Evolutionary conservation across 352 stramenopile genomes (phyloP), one percentile per base, ranked within the genome.

Genomic region (Phytopythium kandeliae): DNA sequence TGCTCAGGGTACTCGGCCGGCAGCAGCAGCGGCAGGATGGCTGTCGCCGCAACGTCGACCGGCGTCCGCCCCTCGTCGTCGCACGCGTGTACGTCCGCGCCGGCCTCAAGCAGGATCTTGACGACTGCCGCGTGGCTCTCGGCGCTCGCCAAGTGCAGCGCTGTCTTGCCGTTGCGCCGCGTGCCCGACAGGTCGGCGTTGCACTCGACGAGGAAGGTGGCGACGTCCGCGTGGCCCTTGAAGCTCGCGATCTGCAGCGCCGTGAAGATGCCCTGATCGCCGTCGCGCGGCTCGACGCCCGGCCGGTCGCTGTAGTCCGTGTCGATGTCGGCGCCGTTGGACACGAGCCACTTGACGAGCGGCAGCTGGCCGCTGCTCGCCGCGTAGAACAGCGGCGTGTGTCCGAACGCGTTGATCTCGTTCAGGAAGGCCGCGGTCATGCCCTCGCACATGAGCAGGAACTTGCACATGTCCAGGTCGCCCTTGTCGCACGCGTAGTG

Each of bases 331-430:
- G 82, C 78, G 28, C 82, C 79, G 28, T 91, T 91, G 3, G 82
- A 93, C 44, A 93, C 72, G 41, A 93, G 60, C 82, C 82, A 90
- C 49, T 93, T 93, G 50, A 93, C 75, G 5, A 93, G 57, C n/a
- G 79, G 55, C 1, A 91, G 49, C 2, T 84, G 71, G 13, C 82
- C 82, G 19, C 74, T 89, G 38, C 78, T 89, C 7, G 79, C 68
- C 1, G 79, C 82, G 49, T 92, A 92, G 48, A 89, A 92, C 15
- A 92, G 49, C 15, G 82, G 77, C 9, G 82, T 91, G 55, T 91
- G 82, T 0, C 78, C 79, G 60, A 89, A 88, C 16, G 62, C 62
- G 33, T 93, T 91, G 31, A 75, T 69, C 35, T 88, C 79, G 53
- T 93, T 93, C 11, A 93, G 51, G 36, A 82, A 86, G 6, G 59